Evolutionary conservation across 106 monocot species (phyloP), one percentile per base, ranked within the genome.

Genomic region (Hemerocallis citrina): DNA sequence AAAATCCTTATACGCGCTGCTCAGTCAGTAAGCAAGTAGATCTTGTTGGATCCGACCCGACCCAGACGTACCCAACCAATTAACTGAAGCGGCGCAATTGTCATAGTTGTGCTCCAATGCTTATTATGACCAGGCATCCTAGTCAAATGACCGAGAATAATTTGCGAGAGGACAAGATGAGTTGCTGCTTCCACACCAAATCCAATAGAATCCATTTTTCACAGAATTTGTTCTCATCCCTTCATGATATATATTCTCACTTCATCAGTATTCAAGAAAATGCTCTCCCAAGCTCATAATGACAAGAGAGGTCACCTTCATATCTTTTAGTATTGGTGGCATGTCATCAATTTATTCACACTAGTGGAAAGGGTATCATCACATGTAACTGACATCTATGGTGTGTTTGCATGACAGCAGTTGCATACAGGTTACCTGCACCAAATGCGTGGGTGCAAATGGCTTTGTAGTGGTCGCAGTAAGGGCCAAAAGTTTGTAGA

Each of bases 221-320:
- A 25, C 9, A 50, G 12, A 54, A n/a, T n/a, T n/a, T 28, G 28
- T 51, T 51, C 51, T 51, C 27, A 51, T 51, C 27, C 51, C n/a
- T n/a, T 28, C 52, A 16, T 54, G 31, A 31, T 54, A 30, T 25
- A 10, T 29, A 7, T 16, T 23, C 22, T 29, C 14, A 54, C 1
- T 4, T 28, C 7, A 22, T 10, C 7, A 24, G 25, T 22, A 1
- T 24, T 50, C 52, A 3, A 31, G 31, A 5, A 20, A 54, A 54
- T 16, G 52, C 52, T 54, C 31, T n/a, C 31, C 15, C 52, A 54
- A 54, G 10, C 30, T 54, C 52, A 54, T 54, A 31, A 54, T 54
- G 28, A 16, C 52, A 54, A n/a, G 25, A 11, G 27, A 27, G 24
- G 51, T 52, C 51, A 52, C 15, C 2, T 12, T 52, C 51, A 29